Evolutionary conservation across 768 basidiomycete species (phyloP).

Genomic region (Thelephora ganbajun): DNA sequence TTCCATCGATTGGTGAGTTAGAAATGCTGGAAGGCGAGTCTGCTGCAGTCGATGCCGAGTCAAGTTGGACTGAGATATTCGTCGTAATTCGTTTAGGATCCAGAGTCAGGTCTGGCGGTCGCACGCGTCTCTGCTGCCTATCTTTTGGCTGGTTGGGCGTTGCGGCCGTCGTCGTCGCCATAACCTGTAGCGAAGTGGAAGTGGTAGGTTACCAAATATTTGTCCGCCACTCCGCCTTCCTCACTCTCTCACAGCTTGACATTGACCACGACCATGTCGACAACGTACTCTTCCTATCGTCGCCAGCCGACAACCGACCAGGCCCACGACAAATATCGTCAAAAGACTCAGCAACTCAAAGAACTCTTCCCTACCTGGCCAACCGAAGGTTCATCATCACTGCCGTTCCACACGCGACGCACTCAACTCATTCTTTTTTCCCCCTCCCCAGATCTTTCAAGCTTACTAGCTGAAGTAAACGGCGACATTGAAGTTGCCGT

Average conservation of each 20-base stretch:
- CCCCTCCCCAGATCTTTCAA: constrained; percentile 41
- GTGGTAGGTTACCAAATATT: no score
- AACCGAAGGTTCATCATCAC: constrained; percentile 38
- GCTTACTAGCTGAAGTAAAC: constrained; percentile 48
- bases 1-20: constrained; percentile 4
- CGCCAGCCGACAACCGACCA: constrained; percentile 12
- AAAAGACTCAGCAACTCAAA: constrained; percentile 46
- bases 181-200: no score
- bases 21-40: background rate
- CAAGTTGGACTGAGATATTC: no score
- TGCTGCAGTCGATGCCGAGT: no score
- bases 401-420: constrained; percentile 9
- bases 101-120: no score
- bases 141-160: no score
- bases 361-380: constrained; percentile 63
- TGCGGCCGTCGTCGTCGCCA: no score
- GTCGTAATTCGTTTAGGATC: no score
- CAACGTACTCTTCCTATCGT: constrained; percentile 4
- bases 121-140: no score
- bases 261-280: no score
- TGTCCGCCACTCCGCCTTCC: no score
- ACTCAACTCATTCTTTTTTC: constrained; percentile 11
- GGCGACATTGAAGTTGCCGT: constrained; percentile 63
- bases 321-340: constrained; percentile 28
- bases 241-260: no score